phyloP scores from a whole-genome alignment of 768 basidiomycete genomes.

The Saitozyma sp. region DNA sequence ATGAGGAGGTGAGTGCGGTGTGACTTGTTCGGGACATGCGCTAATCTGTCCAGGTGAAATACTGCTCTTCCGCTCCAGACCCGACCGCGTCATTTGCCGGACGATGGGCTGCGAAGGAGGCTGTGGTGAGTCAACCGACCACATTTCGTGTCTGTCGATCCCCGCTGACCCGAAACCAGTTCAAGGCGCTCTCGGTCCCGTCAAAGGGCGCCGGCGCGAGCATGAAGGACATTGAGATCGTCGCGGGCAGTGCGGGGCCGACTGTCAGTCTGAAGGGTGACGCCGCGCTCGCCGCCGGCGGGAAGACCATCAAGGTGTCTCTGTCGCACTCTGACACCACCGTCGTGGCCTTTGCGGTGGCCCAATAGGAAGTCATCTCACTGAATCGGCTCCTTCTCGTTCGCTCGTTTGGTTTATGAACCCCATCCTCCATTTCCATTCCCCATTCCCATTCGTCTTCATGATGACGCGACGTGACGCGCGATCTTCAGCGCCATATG shows the following conservation, averaged over 20 bases:
- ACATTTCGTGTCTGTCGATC: not conserved
- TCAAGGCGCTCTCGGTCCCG: slow-evolving; percentile 88
- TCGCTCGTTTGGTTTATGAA: too few relatives aligned
- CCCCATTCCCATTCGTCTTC: too few relatives aligned
- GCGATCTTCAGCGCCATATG: too few relatives aligned
- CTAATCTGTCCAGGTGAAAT: slow-evolving; percentile 57
- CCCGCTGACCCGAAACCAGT: slow-evolving; percentile 49
- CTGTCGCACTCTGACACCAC: slow-evolving; percentile 87
- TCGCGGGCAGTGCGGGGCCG: slow-evolving; percentile 73
- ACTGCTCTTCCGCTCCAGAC: slow-evolving; percentile 84
- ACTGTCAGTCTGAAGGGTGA: slow-evolving; percentile 59
- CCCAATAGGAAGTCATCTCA: slow-evolving; percentile 19
- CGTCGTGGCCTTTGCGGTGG: slow-evolving; percentile 55
- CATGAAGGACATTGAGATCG: slow-evolving; percentile 97
- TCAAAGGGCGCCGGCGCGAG: slow-evolving; percentile 89
- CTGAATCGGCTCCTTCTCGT: too few relatives aligned
- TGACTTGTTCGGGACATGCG: not conserved
- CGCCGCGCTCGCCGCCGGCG: slow-evolving; percentile 69
- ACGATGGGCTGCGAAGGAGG: slow-evolving; percentile 97
- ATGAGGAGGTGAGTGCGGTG: slow-evolving; percentile 59
- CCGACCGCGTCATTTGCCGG: slow-evolving; percentile 89
- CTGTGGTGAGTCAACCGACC: slow-evolving; percentile 52
- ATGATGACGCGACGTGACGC: too few relatives aligned
- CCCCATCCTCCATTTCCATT: too few relatives aligned
- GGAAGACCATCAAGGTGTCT: slow-evolving; percentile 77